Evolutionary conservation across 2,329 filamentous ascomycete species (phyloP).

Genomic region (Pseudogymnoascus sp.): DNA sequence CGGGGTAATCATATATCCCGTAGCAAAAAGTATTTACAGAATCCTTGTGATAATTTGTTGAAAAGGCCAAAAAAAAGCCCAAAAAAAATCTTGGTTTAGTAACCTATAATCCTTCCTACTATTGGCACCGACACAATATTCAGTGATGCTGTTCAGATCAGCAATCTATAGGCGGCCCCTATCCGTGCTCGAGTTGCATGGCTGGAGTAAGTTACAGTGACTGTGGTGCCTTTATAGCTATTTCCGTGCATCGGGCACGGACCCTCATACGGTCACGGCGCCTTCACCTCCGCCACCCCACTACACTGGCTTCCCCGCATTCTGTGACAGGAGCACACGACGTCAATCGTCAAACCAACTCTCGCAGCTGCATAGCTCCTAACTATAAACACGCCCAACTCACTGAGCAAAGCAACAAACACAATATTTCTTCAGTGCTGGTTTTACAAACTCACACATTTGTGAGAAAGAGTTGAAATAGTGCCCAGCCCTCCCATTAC

Average conservation of each 20-base stretch:
- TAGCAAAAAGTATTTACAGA: too few species aligned
- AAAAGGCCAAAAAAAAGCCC: too few species aligned
- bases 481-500: background rate
- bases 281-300: background rate
- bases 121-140: too few species aligned
- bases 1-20: too few species aligned
- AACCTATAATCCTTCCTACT: too few species aligned
- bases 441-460: background rate
- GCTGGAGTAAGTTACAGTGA: too few species aligned
- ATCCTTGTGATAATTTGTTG: too few species aligned
- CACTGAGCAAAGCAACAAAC: background rate
- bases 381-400: background rate
- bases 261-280: background rate
- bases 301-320: background rate
- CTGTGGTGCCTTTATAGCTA: too few species aligned
- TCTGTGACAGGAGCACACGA: background rate
- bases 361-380: background rate
- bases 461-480: background rate
- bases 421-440: background rate
- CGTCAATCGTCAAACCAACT: background rate
- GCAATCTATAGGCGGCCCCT: too few species aligned
- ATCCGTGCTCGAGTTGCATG: too few species aligned
- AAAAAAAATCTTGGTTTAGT: too few species aligned
- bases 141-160: too few species aligned
- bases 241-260: background rate